Conservation (phyloP, 306 rosid genomes). For the Elaeagnus macrophylla region DNA sequence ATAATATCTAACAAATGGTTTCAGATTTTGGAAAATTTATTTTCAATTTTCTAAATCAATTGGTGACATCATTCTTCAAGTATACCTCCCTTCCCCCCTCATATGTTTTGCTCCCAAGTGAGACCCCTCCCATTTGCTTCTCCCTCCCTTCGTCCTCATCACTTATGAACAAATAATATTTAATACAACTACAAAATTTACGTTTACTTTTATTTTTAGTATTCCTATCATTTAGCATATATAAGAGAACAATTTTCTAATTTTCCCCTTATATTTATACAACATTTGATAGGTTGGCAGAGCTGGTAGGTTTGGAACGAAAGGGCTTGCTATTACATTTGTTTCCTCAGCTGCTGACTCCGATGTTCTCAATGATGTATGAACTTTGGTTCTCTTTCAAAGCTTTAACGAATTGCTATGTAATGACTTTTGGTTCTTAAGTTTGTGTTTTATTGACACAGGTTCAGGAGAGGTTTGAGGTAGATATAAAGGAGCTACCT, state of each 20-base stretch:
- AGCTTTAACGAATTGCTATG: not conserved
- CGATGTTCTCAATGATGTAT: conserved; percentile 90
- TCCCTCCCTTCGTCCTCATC: no score
- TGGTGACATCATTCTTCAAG: not conserved
- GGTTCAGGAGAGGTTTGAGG: conserved; percentile 99
- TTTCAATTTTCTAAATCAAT: not conserved
- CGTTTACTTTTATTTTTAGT: no score
- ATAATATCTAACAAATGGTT: not conserved
- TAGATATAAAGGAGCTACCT: conserved; percentile 93
- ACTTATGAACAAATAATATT: no score
- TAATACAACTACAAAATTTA: no score
- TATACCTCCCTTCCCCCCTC: no score
- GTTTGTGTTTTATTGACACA: conserved; percentile 23
- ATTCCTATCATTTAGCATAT: no score
- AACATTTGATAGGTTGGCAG: conserved; percentile 63
- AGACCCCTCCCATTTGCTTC: no score
- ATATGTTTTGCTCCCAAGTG: no score
- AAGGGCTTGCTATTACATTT: conserved; percentile 96
- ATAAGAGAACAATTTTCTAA: no score
- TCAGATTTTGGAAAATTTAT: not conserved
- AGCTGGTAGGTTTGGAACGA: conserved; percentile 98
- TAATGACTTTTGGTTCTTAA: not conserved
- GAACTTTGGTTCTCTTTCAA: not conserved
- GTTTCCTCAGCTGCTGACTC: conserved; percentile 86
- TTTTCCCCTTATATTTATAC: not conserved